Base-by-base conservation (phyloP, 208 protist species). In the Porcisia deanei region DNA sequence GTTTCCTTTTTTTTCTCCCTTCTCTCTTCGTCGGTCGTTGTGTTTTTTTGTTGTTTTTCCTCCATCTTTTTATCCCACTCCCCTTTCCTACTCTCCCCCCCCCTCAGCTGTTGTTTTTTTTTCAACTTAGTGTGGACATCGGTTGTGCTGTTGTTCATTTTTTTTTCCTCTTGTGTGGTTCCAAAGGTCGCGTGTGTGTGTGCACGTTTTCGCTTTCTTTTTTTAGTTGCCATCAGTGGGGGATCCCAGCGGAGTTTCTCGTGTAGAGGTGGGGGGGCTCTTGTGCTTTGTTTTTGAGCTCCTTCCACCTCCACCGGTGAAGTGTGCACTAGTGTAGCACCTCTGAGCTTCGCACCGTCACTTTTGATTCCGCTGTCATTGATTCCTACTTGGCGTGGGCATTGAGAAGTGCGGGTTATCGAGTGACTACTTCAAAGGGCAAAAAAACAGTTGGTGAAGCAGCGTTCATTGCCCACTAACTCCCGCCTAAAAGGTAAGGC, bases 101-200 rank as follows among this genome's bases (percentile, higher is more conserved):
- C 58, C 22, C 7, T 25, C 37, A 25, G 16, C 37, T 16, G 2
- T 47, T 6, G 3, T 67, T 45, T 4, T 18, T 20, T 8, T 67
- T 25, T n/a, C 10, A 52, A 14, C 63, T 47, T n/a, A 52, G 6
- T 12, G 1, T 25, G 0, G 63, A 39, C 63, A 67, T 9, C 63
- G 7, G 25, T 14, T 52, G 30, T 25, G 34, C 47, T 45, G 41
- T 60, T 45, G 41, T 60, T 37, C 16, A 43, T 12, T 77, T 20
- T 54, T 63, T 71, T 72, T 74, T 73, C 73, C 61, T 73, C 68
- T 10, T 76, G 5, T 43, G 2, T 65, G 4, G 7, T 43, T 67
- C 10, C 22, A 30, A 37, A n/a, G 8, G 34, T 6, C 1, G 9
- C 30, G 22, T 14, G 47, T 52, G 47, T 52, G 10, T 5, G 12